A percentile compares a stretch with the other conserved stretches of the same genome.
Conservation (phyloP, 306 rosid genomes). For the Vigna mungo region DNA sequence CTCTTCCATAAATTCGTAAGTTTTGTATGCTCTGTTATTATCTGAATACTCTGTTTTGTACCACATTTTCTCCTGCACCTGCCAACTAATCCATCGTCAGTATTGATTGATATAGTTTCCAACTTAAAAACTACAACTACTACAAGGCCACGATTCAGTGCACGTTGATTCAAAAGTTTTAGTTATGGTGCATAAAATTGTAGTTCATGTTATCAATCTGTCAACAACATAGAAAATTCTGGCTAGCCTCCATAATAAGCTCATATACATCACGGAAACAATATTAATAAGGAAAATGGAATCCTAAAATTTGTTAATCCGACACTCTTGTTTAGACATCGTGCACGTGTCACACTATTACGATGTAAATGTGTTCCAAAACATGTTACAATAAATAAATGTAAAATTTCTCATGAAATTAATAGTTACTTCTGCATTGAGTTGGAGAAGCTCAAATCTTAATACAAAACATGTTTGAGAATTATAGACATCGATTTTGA, state of each 20-base stretch:
- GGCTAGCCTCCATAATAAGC: conserved; percentile 21
- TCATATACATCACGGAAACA: neutral
- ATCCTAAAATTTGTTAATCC: neutral
- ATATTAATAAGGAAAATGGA: neutral
- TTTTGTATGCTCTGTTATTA: neutral
- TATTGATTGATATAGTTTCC: neutral
- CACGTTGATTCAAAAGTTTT: conserved; percentile 9
- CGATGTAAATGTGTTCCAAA: no score
- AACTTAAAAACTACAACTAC: neutral
- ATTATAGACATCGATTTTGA: no score
- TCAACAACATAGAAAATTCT: neutral
- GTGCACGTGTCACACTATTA: neutral
- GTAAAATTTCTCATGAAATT: no score
- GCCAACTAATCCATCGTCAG: neutral
- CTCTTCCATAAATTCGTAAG: neutral
- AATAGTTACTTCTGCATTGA: no score
- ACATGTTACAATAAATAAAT: no score
- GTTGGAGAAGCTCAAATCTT: no score
- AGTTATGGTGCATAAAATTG: conserved; percentile 25
- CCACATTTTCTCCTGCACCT: conserved; percentile 11
- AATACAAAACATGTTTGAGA: no score
- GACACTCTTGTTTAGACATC: neutral
- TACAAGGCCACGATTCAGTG: neutral
- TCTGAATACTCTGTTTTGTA: conserved; percentile 2
- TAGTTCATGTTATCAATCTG: neutral